Conservation (phyloP, 257 asterid species). For the Ilex aquifolium region DNA sequence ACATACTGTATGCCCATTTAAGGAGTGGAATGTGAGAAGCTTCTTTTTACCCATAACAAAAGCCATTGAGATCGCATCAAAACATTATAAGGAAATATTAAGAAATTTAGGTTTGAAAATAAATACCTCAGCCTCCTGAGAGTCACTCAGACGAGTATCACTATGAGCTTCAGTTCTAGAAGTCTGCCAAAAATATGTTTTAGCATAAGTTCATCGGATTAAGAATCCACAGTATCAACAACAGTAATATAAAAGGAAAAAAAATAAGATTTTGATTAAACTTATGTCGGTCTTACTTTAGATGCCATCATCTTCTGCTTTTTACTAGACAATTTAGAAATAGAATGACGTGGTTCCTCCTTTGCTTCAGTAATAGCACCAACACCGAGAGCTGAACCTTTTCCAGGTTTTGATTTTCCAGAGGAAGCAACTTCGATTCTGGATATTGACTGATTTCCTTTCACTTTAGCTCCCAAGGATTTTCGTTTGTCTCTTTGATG, state of each 20-base stretch:
- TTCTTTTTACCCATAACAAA: not conserved
- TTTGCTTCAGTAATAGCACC: constrained; percentile 40
- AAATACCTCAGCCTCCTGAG: constrained; percentile 56
- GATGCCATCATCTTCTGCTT: constrained; percentile 39
- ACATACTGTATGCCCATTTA: no score
- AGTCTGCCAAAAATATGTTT: constrained; percentile 36
- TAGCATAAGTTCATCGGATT: constrained; percentile 8
- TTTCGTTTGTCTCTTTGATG: constrained; percentile 43
- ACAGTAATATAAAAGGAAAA: not conserved
- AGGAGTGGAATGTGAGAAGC: not conserved
- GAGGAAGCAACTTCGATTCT: constrained; percentile 44
- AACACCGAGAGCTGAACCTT: constrained; percentile 32
- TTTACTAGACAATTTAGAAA: constrained; percentile 38
- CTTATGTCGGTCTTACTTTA: constrained; percentile 35
- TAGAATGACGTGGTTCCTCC: constrained; percentile 33
- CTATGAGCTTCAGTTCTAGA: constrained; percentile 43
- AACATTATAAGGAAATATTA: constrained; percentile 4
- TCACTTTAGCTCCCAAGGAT: constrained; percentile 41
- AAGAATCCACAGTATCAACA: not conserved
- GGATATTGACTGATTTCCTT: constrained; percentile 37
- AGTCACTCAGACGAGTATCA: constrained; percentile 33
- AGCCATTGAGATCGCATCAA: not conserved
- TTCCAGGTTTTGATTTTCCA: constrained; percentile 50
- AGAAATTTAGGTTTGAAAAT: constrained; percentile 7
- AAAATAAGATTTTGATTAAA: not conserved